These are phyloP conservation scores for Drosera spatulata DNA, from an alignment of 179 eudicot species.

Conservation along the genomic window DNA sequence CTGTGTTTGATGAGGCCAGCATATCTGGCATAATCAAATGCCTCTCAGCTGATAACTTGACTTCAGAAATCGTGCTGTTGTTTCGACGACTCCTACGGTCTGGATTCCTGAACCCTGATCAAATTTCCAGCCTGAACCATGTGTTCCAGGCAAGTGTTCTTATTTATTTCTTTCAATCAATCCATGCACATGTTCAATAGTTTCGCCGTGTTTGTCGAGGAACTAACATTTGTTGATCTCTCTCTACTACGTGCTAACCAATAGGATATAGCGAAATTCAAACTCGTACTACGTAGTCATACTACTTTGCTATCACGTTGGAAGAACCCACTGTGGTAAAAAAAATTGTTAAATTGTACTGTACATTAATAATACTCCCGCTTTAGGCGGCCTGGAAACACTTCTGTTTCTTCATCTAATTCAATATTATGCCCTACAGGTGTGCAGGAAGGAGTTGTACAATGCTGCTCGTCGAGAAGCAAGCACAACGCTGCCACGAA, in stretches of 20 bases:
- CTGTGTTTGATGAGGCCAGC: slow-evolving; percentile 60
- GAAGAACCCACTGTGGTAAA: no score
- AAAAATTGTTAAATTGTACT: neutral
- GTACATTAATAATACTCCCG: neutral
- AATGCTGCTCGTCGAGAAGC: slow-evolving; percentile 27
- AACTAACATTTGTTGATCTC: no score
- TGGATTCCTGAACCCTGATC: slow-evolving; percentile 44
- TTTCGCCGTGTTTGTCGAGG: neutral
- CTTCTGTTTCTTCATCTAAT: slow-evolving; percentile 2
- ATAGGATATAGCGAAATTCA: no score
- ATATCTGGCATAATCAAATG: slow-evolving; percentile 49
- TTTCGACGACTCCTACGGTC: slow-evolving; percentile 49
- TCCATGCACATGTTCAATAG: neutral
- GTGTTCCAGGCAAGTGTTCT: slow-evolving; percentile 56
- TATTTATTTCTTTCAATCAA: neutral
- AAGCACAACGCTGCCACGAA: slow-evolving; percentile 18
- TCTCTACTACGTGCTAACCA: no score
- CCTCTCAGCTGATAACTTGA: slow-evolving; percentile 42
- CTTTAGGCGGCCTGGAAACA: neutral
- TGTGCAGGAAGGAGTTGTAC: slow-evolving; percentile 36
- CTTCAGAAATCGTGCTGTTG: slow-evolving; percentile 50
- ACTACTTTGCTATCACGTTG: no score
- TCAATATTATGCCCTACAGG: slow-evolving; percentile 30
- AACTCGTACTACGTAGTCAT: no score
- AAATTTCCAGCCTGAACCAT: slow-evolving; percentile 39